A percentile compares a stretch with the other conserved stretches of the same genome.
Conservation (phyloP, 495 filamentous ascomycete species). For the Penicillium subrubescens region DNA sequence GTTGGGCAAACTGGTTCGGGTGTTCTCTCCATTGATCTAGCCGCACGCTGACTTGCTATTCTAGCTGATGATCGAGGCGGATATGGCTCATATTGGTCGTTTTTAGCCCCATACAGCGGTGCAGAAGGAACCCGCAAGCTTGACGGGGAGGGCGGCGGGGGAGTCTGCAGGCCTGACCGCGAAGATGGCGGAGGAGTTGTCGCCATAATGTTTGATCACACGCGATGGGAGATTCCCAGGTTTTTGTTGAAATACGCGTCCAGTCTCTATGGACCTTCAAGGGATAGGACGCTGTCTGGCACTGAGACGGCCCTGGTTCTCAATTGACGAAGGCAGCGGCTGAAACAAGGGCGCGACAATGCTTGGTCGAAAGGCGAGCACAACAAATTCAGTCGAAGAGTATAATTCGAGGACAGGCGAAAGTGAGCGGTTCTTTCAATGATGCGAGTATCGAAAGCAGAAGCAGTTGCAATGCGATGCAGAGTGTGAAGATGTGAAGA, state of each 20-base stretch:
- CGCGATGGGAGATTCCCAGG: not conserved
- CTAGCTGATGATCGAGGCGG: constrained; percentile 52
- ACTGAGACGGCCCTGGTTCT: not conserved
- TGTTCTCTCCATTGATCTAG: constrained; percentile 37
- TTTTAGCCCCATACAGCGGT: constrained; percentile 67
- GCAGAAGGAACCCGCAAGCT: constrained; percentile 66
- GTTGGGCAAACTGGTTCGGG: constrained; percentile 38
- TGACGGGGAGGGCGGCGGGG: constrained; percentile 57
- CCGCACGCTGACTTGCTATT: constrained; percentile 44
- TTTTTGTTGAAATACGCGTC: not conserved
- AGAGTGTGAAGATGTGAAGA: constrained; percentile 11
- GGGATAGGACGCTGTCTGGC: not conserved
- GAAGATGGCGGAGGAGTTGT: constrained; percentile 67
- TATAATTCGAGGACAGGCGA: not conserved
- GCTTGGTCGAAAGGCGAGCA: not conserved
- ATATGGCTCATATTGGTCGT: constrained; percentile 73
- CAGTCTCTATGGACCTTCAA: not conserved
- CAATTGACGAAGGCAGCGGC: constrained; percentile 7
- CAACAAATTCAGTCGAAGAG: not conserved
- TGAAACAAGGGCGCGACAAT: constrained; percentile 22
- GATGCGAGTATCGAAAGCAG: not conserved
- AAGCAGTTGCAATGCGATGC: constrained; percentile 11
- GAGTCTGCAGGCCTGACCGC: constrained; percentile 56
- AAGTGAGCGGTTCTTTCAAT: not conserved
- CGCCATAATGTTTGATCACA: constrained; percentile 46